Percentiles rank a stretch among this genome's conserved stretches.
Evolutionary conservation across 164 flowering plant genomes (phyloP).

Genomic region (Tetracentron sinense): DNA sequence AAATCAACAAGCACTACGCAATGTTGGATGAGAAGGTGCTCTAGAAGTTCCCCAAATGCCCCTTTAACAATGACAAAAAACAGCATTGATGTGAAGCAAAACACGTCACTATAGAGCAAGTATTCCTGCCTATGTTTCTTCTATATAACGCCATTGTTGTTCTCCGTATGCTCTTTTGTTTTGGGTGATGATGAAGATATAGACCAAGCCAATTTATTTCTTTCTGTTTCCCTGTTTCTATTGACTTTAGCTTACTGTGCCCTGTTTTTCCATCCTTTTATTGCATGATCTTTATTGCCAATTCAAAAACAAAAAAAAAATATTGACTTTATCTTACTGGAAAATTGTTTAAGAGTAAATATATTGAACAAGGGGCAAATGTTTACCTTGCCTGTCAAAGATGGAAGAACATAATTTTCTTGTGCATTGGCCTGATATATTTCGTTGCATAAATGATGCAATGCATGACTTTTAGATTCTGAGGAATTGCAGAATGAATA

Average conservation of each 20-base stretch:
- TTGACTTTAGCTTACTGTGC: background rate
- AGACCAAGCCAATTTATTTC: background rate
- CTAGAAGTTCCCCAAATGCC: conserved; percentile 53
- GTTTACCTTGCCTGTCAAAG: too few relatives aligned
- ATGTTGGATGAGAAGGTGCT: conserved; percentile 64
- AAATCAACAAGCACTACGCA: conserved; percentile 72
- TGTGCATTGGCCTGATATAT: too few relatives aligned
- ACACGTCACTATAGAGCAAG: background rate
- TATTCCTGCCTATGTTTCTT: background rate
- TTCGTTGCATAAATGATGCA: too few relatives aligned
- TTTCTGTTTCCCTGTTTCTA: background rate
- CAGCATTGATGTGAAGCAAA: conserved; percentile 4
- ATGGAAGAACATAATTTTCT: too few relatives aligned
- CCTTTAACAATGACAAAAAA: conserved; percentile 28
- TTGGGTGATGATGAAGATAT: background rate
- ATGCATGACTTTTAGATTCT: too few relatives aligned
- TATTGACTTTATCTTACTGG: too few relatives aligned
- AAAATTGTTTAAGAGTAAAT: too few relatives aligned
- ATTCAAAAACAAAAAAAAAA: too few relatives aligned
- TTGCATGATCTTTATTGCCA: too few relatives aligned
- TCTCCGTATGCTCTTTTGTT: background rate
- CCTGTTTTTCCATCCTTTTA: too few relatives aligned
- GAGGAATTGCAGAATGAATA: too few relatives aligned
- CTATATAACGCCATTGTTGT: background rate
- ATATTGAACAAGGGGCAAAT: too few relatives aligned